Conservation (phyloP, 2,329 filamentous ascomycete species). For the Colletotrichum magnum region DNA sequence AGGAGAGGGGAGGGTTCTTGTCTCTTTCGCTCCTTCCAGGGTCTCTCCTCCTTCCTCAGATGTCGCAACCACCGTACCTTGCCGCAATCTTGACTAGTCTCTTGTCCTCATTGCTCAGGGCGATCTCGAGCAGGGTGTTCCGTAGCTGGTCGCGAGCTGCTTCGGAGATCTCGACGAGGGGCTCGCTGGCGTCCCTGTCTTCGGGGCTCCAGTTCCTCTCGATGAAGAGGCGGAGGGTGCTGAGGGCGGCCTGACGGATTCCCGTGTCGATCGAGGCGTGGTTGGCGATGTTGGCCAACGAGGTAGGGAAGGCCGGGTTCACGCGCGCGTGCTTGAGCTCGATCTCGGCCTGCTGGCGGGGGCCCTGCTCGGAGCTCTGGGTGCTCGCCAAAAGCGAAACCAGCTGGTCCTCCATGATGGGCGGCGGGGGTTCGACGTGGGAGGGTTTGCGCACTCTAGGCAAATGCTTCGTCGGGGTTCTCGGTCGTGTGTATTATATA, state of each 20-base stretch:
- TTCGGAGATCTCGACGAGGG: constrained; percentile 78
- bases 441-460: neutral
- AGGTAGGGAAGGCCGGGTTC: constrained; percentile 81
- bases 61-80: constrained; percentile 67
- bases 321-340: constrained; percentile 81
- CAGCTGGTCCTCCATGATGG: constrained; percentile 90
- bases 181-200: constrained; percentile 76
- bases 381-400: constrained; percentile 90
- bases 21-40: neutral
- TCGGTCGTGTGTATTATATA: constrained; percentile 1
- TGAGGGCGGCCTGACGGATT: constrained; percentile 86
- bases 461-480: neutral
- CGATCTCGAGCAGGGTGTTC: constrained; percentile 81
- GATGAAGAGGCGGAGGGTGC: constrained; percentile 86
- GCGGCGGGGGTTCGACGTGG: constrained; percentile 18
- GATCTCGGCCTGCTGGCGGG: constrained; percentile 88
- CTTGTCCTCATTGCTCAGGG: constrained; percentile 80
- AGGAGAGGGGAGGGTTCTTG: neutral
- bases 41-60: neutral
- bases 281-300: constrained; percentile 84
- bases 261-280: constrained; percentile 80
- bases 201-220: constrained; percentile 86
- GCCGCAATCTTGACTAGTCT: constrained; percentile 91
- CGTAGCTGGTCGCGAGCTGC: constrained; percentile 81
- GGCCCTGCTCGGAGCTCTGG: constrained; percentile 80